Evolutionary conservation across 257 asterid species (phyloP), one percentile per base, ranked within the genome.

Genomic region (Solanum appendiculatum): DNA sequence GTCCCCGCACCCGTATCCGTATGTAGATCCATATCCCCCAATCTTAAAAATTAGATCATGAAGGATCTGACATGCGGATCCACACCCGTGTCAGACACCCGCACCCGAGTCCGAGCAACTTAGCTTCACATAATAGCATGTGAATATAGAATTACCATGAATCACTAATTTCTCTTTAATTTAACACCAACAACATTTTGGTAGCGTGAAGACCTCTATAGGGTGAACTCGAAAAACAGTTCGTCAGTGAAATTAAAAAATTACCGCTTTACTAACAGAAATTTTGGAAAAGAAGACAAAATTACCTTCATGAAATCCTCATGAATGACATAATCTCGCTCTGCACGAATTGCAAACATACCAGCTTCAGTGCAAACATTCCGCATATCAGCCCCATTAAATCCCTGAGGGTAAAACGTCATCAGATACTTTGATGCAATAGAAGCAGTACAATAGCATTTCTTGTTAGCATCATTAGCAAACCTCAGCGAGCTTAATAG

Each of bases 221-320:
- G 36, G 20, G 82, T 42, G 72, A 63, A 48, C 58, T 72, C 7
- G 2, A 4, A 72, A 69, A 48, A 81, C 9, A 46, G 68, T 8
- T 11, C 2, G 6, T 10, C 6, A 11, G 42, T 48, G 29, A 48
- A 81, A 16, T 44, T 27, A 25, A 46, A 16, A 44, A 46, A 46
- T 80, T 78, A 46, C 16, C 27, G 0, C 70, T 4, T 78, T 13
- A 13, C 42, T 16, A 74, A 68, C n/a, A 48, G 20, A 85, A 34
- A 23, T 33, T 34, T 20, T 39, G 56, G 75, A 73, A 68, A 51
- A 81, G 39, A 81, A 46, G 42, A 46, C 37, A 21, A 5, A 80
- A 56, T 56, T 90, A 95, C 98, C 98, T 95, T 95, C 99, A 95
- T 97, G 89, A 97, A 95, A 91, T 97, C 99, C 92, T 97, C 99